These are phyloP conservation scores for Fomitopsis palustris DNA, from an alignment of 1,284 basidiomycete genomes.

Conservation along the genomic window DNA sequence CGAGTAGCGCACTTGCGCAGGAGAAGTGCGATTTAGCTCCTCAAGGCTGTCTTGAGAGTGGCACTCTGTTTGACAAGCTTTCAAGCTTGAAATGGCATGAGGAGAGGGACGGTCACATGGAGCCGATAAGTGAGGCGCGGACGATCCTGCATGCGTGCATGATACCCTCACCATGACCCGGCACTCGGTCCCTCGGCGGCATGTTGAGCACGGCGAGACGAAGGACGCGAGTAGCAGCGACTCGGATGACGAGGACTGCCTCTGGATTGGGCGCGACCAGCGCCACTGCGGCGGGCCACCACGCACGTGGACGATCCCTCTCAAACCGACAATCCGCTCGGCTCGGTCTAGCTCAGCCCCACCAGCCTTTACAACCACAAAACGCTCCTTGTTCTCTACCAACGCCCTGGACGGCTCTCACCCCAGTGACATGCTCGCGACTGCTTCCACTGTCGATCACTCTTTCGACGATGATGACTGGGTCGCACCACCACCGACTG, in stretches of 20 bases:
- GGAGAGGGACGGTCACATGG: constrained; percentile 7
- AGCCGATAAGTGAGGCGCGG: constrained; percentile 5
- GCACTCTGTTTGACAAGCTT: background rate
- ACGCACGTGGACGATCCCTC: constrained; percentile 20
- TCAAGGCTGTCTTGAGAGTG: background rate
- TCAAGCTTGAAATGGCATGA: background rate
- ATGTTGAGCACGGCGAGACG: constrained; percentile 17
- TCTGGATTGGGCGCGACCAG: constrained; percentile 26
- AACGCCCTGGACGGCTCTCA: constrained; percentile 14
- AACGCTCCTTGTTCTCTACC: constrained; percentile 11
- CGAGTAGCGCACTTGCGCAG: background rate
- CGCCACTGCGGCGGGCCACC: constrained; percentile 20
- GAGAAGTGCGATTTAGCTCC: background rate
- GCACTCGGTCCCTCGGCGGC: background rate
- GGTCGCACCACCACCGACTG: constrained; percentile 36
- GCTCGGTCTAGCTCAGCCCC: constrained; percentile 30
- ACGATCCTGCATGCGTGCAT: background rate
- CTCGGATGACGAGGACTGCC: constrained; percentile 25
- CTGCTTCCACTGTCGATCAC: constrained; percentile 49
- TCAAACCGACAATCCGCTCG: constrained; percentile 23
- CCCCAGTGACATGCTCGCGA: constrained; percentile 48
- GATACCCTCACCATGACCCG: constrained; percentile 4
- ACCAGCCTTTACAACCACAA: constrained; percentile 23
- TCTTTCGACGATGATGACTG: constrained; percentile 63
- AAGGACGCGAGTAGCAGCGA: constrained; percentile 23